These are phyloP conservation scores for Silene coronaria DNA, from an alignment of 179 eudicot species.

Conservation along the genomic window DNA sequence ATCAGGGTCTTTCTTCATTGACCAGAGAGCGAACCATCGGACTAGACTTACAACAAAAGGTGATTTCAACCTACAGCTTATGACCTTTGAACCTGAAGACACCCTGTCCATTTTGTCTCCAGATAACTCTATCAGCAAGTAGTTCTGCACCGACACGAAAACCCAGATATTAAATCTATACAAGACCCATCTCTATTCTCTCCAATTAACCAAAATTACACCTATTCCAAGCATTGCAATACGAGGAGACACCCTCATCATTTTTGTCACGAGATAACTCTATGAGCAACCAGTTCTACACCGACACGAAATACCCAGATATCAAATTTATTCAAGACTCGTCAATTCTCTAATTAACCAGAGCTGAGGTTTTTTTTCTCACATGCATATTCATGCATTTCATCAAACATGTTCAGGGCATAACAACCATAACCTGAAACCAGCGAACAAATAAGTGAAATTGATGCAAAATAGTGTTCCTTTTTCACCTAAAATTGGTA, in stretches of 20 bases:
- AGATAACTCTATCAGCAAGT: not conserved
- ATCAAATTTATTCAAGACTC: not conserved
- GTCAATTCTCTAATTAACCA: not conserved
- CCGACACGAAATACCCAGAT: constrained; percentile 3
- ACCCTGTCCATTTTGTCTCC: constrained; percentile 15
- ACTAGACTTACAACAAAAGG: constrained; percentile 13
- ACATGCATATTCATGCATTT: constrained; percentile 11
- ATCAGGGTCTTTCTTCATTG: constrained; percentile 95
- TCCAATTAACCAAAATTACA: not conserved
- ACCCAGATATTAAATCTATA: not conserved
- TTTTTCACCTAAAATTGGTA: constrained; percentile 4
- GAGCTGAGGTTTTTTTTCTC: not conserved
- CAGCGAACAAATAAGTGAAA: not conserved
- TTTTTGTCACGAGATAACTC: constrained; percentile 11
- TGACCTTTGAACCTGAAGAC: not conserved
- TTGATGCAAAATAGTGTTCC: not conserved
- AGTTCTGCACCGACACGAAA: constrained; percentile 19
- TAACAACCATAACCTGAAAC: not conserved
- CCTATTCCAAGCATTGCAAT: too few relatives aligned
- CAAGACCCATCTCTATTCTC: not conserved
- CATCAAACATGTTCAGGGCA: constrained; percentile 12
- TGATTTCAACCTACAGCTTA: not conserved
- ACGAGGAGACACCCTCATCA: constrained; percentile 3
- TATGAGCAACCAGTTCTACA: constrained; percentile 7
- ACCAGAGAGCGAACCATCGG: constrained; percentile 67